A percentile compares a stretch with the other conserved stretches of the same genome.
These are phyloP conservation scores for Colletotrichum musae DNA, from an alignment of 2,329 filamentous ascomycete genomes.

Conservation along the genomic window DNA sequence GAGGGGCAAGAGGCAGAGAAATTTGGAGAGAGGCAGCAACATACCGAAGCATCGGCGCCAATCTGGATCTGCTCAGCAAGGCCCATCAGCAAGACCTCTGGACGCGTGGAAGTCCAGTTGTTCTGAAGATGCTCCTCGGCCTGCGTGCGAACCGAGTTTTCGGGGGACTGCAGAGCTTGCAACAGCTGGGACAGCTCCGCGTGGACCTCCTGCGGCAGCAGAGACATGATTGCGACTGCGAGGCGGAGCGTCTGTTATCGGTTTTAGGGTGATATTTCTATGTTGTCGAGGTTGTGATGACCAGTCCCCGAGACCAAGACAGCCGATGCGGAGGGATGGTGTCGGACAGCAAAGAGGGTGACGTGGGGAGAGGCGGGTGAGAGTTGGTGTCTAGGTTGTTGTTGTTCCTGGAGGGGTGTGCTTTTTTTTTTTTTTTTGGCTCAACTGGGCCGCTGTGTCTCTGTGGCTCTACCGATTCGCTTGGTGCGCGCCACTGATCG, in stretches of 20 bases:
- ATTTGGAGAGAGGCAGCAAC: constrained; percentile 41
- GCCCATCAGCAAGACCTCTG: constrained; percentile 93
- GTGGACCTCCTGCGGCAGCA: constrained; percentile 88
- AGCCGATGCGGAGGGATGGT: constrained; percentile 36
- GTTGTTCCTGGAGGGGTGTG: constrained; percentile 33
- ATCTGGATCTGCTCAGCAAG: constrained; percentile 91
- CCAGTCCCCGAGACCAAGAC: constrained; percentile 39
- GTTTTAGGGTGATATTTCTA: constrained; percentile 9
- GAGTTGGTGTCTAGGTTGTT: constrained; percentile 33
- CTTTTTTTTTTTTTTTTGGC: constrained; percentile 16
- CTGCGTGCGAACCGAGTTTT: constrained; percentile 87
- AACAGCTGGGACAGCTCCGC: constrained; percentile 88
- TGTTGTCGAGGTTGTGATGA: constrained; percentile 18
- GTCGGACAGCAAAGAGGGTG: constrained; percentile 29
- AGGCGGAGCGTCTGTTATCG: constrained; percentile 10
- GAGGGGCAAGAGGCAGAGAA: constrained; percentile 40
- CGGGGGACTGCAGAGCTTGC: constrained; percentile 87
- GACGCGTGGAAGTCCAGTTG: constrained; percentile 87
- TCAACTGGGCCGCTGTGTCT: background rate
- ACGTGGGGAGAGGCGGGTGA: constrained; percentile 36
- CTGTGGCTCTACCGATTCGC: background rate
- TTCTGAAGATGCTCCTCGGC: constrained; percentile 92
- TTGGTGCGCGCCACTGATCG: constrained; percentile 33
- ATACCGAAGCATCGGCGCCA: constrained; percentile 80
- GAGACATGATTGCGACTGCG: constrained; percentile 74